Percentiles rank a stretch among this genome's conserved stretches.
Evolutionary conservation across 257 asterid genomes (phyloP).

Genomic region (Prunella vulgaris): DNA sequence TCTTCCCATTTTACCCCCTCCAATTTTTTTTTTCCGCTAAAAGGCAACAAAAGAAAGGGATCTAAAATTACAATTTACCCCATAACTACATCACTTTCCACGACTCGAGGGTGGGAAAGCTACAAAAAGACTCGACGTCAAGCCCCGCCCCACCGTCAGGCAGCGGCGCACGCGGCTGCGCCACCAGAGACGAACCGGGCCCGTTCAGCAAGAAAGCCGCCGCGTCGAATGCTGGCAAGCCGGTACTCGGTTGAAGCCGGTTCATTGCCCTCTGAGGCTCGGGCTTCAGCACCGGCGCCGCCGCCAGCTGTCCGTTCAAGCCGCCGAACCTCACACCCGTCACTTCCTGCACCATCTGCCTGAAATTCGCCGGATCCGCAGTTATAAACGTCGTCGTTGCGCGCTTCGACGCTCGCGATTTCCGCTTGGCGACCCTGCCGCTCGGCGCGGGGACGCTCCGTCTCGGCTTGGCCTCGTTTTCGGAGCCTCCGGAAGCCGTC

Average conservation of each 20-base stretch:
- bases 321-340: constrained; percentile 64
- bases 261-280: constrained; percentile 47
- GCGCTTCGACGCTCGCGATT: constrained; percentile 73
- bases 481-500: constrained; percentile 53
- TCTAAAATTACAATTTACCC: constrained; percentile 25
- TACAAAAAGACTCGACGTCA: constrained; percentile 48
- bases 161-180: constrained; percentile 25
- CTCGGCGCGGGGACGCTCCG: constrained; percentile 27
- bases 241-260: constrained; percentile 39
- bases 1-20: constrained; percentile 41
- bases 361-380: constrained; percentile 81
- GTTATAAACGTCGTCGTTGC: constrained; percentile 70
- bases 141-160: constrained; percentile 29
- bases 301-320: constrained; percentile 26
- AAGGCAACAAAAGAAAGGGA: constrained; percentile 9
- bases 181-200: constrained; percentile 19
- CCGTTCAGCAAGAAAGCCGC: constrained; percentile 48
- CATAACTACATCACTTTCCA: constrained; percentile 51
- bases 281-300: constrained; percentile 44
- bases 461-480: constrained; percentile 46
- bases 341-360: constrained; percentile 95
- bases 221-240: constrained; percentile 64
- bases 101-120: constrained; percentile 91
- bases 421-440: constrained; percentile 64
- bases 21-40: constrained; percentile 14